These are phyloP conservation scores for Microsporum ferrugineum DNA, from an alignment of 2,329 filamentous ascomycete genomes.

Conservation along the genomic window DNA sequence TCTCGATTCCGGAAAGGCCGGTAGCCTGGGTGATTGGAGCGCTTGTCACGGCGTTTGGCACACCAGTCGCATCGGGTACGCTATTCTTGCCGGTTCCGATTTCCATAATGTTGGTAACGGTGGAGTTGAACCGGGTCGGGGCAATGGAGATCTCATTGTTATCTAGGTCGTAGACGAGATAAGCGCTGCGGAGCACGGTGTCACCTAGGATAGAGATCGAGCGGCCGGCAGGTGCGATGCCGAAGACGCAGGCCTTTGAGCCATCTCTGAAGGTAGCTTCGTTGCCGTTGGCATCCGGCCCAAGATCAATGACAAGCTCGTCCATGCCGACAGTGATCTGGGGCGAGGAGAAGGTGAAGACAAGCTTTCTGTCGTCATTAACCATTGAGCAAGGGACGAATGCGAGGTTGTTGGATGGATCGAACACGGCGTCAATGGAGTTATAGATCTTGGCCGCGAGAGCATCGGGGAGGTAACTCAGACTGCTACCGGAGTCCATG, in stretches of 20 bases:
- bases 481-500: conserved; percentile 58
- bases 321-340: conserved; percentile 44
- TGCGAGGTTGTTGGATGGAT: conserved; percentile 40
- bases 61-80: conserved; percentile 40
- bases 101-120: conserved; percentile 38
- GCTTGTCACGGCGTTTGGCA: conserved; percentile 16
- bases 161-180: conserved; percentile 62
- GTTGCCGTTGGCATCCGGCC: conserved; percentile 36
- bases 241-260: conserved; percentile 52
- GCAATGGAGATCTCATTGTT: conserved; percentile 62
- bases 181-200: conserved; percentile 63
- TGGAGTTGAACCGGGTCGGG: conserved; percentile 52
- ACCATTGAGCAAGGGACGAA: conserved; percentile 42
- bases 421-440: conserved; percentile 49
- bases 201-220: conserved; percentile 57
- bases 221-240: conserved; percentile 48
- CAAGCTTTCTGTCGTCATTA: conserved; percentile 37
- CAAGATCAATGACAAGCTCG: conserved; percentile 52
- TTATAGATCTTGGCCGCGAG: conserved; percentile 44
- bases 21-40: conserved; percentile 11
- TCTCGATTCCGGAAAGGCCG: background rate
- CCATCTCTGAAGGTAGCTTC: conserved; percentile 45
- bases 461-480: conserved; percentile 53
- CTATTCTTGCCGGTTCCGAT: conserved; percentile 38
- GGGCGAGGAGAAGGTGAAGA: conserved; percentile 44